Evolutionary conservation across 2,329 filamentous ascomycete genomes (phyloP), one percentile per base, ranked within the genome.

Genomic region (Capronia americana): DNA sequence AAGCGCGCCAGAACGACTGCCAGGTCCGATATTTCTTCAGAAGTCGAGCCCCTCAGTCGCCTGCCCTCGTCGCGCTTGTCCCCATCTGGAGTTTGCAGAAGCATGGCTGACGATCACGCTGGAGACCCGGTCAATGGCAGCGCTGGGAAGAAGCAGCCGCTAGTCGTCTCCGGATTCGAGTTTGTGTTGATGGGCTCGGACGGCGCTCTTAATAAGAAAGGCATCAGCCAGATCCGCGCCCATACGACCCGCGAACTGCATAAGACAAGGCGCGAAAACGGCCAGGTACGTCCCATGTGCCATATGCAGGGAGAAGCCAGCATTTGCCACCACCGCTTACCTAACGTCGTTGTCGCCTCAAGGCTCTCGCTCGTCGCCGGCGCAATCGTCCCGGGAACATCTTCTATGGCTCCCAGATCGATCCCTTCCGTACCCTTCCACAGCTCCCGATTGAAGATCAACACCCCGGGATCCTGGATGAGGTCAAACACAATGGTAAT

Each of bases 231-330:
- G 48, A 68, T 68, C 34, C 61, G 66, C 41, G 66, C 66, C 14
- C 66, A 68, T 41, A 68, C 66, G n/a, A 68, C 66, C n/a, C 46
- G 66, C 34, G 66, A 68, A 54, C 20, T 68, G 62, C 66, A 68
- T 30, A 55, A 59, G 30, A 56, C 66, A 4, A 54, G 66, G 46
- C 66, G 66, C 8, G 26, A 63, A 26, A 59, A 17, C 20, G 62
- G 59, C 50, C 63, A 68, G 58, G 66, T 68, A 60, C 30, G 60
- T 59, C 6, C 14, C n/a, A 6, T 14, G 24, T 20, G 1, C 11
- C 30, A 44, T 28, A 20, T 28, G 23, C 56, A 58, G n/a, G 38
- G 23, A 38, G 10, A 34, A 20, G 10, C 17, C 38, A 20, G 32
- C 32, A 34, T 34, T 34, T 11, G 32, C 32, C 32, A 44, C 17